Evolutionary conservation across 1,284 basidiomycete genomes (phyloP), one percentile per base, ranked within the genome.

Genomic region (Ganoderma sinense): DNA sequence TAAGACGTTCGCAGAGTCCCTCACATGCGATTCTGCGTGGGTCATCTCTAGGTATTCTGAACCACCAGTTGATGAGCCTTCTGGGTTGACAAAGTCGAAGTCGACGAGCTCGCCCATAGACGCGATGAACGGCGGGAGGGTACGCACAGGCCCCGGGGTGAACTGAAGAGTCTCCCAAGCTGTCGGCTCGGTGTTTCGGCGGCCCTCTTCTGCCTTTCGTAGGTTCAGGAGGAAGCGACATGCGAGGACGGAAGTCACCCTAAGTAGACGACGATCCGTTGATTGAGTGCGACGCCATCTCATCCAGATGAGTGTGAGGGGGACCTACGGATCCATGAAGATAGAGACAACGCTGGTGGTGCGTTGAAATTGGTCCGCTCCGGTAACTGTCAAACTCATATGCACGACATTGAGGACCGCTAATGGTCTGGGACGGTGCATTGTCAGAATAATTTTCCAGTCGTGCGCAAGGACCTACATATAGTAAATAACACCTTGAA

Each of bases 241-340:
- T 23, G 64, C 64, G 55, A 65, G 64, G n/a, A 65, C 64, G 11
- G 64, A 65, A 18, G 64, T 65, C 26, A 36, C 41, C 5, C 64
- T 65, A 41, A 6, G 31, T 18, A 23, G 11, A 20, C 36, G 39
- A 53, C 1, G 45, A 6, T 8, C 20, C 13, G 18, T 20, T 33
- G 10, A 26, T 31, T 14, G 14, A n/a, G 64, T 7, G 13, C 10
- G 7, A 36, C 5, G 41, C 13, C 10, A 26, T 31, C 39, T n/a
- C 18, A n/a, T 31, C 10, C 4, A 26, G 48, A 26, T 13, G 40
- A 41, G 65, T 18, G 6, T 5, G 4, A 8, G 26, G 26, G 20
- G 8, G 7, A 48, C 65, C 39, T 16, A 60, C 65, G 65, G 65
- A 33, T 66, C 65, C 16, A 66, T 66, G 43, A 51, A 66, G 40